Evolutionary conservation across 306 rosid species (phyloP).

Genomic region (Casuarina equisetifolia): DNA sequence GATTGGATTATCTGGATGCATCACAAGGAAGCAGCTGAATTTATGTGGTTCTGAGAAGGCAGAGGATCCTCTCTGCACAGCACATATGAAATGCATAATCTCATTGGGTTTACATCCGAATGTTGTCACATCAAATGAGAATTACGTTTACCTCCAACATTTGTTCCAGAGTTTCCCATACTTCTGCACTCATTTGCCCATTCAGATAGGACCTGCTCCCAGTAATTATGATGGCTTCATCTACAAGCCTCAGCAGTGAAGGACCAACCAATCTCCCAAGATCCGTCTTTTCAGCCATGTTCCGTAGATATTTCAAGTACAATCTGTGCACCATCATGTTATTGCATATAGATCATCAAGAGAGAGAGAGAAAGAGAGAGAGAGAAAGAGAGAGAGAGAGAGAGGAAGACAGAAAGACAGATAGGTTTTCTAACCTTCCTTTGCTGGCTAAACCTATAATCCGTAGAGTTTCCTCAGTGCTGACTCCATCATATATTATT

Average conservation of each 20-base stretch:
- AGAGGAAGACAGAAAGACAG: constrained; percentile 13
- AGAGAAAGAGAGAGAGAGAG: not conserved
- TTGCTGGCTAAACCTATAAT: constrained; percentile 71
- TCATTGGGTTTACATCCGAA: constrained; percentile 17
- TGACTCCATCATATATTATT: constrained; percentile 77
- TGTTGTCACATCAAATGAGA: constrained; percentile 10
- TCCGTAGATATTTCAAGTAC: constrained; percentile 77
- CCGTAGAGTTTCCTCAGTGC: constrained; percentile 81
- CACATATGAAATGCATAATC: constrained; percentile 27
- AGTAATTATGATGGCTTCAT: constrained; percentile 68
- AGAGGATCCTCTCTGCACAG: constrained; percentile 71
- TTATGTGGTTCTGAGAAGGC: constrained; percentile 67
- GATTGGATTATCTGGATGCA: constrained; percentile 67
- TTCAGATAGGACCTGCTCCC: constrained; percentile 44
- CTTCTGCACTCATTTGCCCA: constrained; percentile 68
- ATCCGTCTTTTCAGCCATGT: constrained; percentile 83
- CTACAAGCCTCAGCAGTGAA: constrained; percentile 83
- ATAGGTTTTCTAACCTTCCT: constrained; percentile 62
- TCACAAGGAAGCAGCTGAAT: constrained; percentile 76
- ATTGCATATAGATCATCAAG: constrained; percentile 13
- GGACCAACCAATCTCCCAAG: constrained; percentile 93
- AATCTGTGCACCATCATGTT: constrained; percentile 46
- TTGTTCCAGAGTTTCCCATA: constrained; percentile 74
- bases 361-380: constrained; percentile 4
- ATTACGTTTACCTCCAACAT: constrained; percentile 67